Evolutionary conservation across 139 green algal genomes (phyloP).

Genomic region (Micromonas pusilla): DNA sequence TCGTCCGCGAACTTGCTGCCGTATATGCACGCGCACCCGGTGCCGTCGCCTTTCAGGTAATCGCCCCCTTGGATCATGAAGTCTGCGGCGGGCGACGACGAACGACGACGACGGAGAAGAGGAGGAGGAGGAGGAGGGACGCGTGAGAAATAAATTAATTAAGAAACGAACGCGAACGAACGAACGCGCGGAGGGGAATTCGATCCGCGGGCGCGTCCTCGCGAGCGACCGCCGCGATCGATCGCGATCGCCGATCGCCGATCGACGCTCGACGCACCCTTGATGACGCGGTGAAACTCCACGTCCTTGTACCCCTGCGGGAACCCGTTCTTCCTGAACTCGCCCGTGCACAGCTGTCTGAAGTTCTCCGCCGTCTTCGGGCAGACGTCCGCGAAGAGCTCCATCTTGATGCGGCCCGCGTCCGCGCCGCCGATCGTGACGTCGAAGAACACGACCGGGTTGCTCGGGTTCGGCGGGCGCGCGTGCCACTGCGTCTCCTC

Average conservation of each 20-base stretch:
- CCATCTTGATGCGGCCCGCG: slow-evolving; percentile 77
- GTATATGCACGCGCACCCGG: slow-evolving; percentile 88
- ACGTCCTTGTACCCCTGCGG: slow-evolving; percentile 61
- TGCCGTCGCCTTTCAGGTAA: slow-evolving; percentile 92
- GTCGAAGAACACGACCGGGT: slow-evolving; percentile 93
- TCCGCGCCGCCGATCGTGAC: slow-evolving; percentile 69
- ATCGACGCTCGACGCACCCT: no score
- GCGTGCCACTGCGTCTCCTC: slow-evolving; percentile 68
- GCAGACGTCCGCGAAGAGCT: slow-evolving; percentile 81
- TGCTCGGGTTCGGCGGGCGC: slow-evolving; percentile 52
- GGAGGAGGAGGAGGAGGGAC: no score
- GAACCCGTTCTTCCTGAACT: slow-evolving; percentile 72
- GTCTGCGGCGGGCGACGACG: no score
- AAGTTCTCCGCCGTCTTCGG: slow-evolving; percentile 70
- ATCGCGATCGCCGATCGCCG: no score
- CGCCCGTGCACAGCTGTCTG: slow-evolving; percentile 88
- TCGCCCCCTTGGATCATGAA: slow-evolving; percentile 94
- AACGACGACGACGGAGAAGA: no score
- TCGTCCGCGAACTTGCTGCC: slow-evolving; percentile 89
- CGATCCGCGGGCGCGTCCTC: no score
- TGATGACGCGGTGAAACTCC: slow-evolving; percentile 92
- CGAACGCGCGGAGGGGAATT: no score
- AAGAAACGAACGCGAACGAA: no score
- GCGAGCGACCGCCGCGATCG: no score
- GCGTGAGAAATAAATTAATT: no score